Evolutionary conservation across 257 asterid species (phyloP), one percentile per base, ranked within the genome.

Genomic region (Paraleonurus japonicus): DNA sequence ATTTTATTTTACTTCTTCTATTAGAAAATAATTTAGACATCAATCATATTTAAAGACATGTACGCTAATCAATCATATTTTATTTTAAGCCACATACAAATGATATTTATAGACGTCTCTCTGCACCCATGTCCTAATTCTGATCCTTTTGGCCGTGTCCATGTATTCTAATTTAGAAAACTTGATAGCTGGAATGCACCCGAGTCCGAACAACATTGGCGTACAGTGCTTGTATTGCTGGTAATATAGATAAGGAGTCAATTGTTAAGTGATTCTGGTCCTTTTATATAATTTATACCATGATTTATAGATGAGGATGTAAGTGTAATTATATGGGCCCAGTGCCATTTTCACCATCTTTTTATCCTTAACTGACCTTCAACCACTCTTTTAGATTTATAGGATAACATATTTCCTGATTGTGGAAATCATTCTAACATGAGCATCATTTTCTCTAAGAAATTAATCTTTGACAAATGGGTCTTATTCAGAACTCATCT

Each of bases 11-110:
- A 47, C 43, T 41, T 55, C 68, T 27, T 69, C 60, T 62, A 33
- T 33, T 67, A 47, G 66, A 72, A 32, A 20, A 23, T 51, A 65
- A 60, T 43, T 53, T 62, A 73, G 41, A 54, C 15, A 48, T 41
- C 66, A 7, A 72, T 35, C 13, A 33, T 58, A 50, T n/a, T 55
- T 48, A 22, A 24, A 28, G 51, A 35, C 70, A 63, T 39, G 22
- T 28, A 35, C 2, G 43, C 12, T 35, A 8, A 35, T 35, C 12
- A 35, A 35, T 8, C 5, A 35, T 35, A 32, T 35, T 35, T 35
- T 35, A 35, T 35, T 35, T 35, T 35, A 35, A 7, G 12, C 43
- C 12, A 35, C 12, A 3, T 35, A 35, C 12, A 35, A 35, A 1
- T 35, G 43, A 35, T 35, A 35, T 35, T 32, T 35, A 8, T 35